Conservation (phyloP, 2,329 filamentous ascomycete genomes). For the Aspergillus cejpii region DNA sequence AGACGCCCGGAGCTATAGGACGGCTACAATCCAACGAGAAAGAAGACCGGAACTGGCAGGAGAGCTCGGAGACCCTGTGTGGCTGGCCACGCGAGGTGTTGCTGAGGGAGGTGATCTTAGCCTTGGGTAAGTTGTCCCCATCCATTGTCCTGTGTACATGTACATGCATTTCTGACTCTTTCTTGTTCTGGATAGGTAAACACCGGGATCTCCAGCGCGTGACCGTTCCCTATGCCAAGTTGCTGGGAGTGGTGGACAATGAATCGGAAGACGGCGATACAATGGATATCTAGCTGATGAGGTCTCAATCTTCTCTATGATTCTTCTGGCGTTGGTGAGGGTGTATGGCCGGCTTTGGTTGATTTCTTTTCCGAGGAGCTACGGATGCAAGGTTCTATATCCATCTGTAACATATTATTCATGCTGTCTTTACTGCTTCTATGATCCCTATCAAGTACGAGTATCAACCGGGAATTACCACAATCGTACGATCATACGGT, state of each 20-base stretch:
- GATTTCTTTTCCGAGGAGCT: constrained; percentile 2
- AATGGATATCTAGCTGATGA: constrained; percentile 28
- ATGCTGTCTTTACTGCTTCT: constrained; percentile 5
- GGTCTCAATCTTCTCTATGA: neutral
- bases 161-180: constrained; percentile 5
- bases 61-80: constrained; percentile 63
- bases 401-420: neutral
- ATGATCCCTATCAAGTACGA: no score
- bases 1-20: constrained; percentile 33
- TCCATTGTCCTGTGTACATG: neutral
- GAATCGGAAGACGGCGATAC: constrained; percentile 28
- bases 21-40: constrained; percentile 28
- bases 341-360: neutral
- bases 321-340: neutral
- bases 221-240: constrained; percentile 86
- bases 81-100: constrained; percentile 87
- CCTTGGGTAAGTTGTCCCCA: constrained; percentile 62
- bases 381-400: constrained; percentile 5
- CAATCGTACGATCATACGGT: neutral
- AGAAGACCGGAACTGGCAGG: constrained; percentile 42
- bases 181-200: constrained; percentile 60
- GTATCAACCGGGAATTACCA: no score
- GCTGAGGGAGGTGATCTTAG: constrained; percentile 82
- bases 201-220: constrained; percentile 88
- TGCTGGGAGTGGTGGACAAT: constrained; percentile 54